These are phyloP conservation scores for Geosmithia flava DNA, from an alignment of 2,329 filamentous ascomycete genomes.

Conservation along the genomic window DNA sequence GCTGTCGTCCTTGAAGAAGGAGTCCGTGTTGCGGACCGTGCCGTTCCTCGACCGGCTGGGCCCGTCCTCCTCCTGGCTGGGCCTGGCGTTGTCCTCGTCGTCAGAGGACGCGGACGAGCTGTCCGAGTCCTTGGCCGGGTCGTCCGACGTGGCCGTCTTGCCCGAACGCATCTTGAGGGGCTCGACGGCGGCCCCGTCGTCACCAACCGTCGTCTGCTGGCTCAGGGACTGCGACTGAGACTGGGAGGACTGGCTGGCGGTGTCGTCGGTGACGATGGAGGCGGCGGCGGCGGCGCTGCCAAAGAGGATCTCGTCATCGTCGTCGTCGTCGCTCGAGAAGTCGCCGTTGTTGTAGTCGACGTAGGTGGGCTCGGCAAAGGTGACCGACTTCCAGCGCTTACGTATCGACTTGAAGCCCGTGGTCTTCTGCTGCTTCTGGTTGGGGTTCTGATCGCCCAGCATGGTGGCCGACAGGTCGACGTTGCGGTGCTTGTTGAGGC, in stretches of 20 bases:
- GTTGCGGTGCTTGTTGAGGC: slow-evolving; percentile 95
- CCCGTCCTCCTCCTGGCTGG: slow-evolving; percentile 55
- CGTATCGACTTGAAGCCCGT: slow-evolving; percentile 76
- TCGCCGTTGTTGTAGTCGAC: slow-evolving; percentile 81
- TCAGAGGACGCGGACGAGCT: slow-evolving; percentile 13
- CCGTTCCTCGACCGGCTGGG: slow-evolving; percentile 65
- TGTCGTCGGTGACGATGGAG: slow-evolving; percentile 10
- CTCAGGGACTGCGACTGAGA: slow-evolving; percentile 16
- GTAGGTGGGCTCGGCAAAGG: slow-evolving; percentile 75
- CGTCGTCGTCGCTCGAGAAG: slow-evolving; percentile 66
- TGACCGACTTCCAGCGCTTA: slow-evolving; percentile 74
- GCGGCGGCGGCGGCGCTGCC: slow-evolving; percentile 18
- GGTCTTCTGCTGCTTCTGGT: slow-evolving; percentile 40
- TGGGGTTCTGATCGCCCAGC: slow-evolving; percentile 56
- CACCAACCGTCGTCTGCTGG: slow-evolving; percentile 23
- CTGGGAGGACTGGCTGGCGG: slow-evolving; percentile 15
- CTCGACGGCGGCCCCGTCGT: slow-evolving; percentile 43
- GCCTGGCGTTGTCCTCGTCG: slow-evolving; percentile 24
- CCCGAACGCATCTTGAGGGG: slow-evolving; percentile 36
- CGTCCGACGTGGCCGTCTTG: slow-evolving; percentile 19
- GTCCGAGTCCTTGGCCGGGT: slow-evolving; percentile 1
- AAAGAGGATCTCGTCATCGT: slow-evolving; percentile 35
- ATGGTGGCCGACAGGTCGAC: slow-evolving; percentile 65
- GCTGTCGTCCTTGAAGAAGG: slow-evolving; percentile 93
- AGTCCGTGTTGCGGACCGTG: slow-evolving; percentile 82